These are phyloP conservation scores for Tylopilus sp. DNA, from an alignment of 768 basidiomycete genomes.

Conservation along the genomic window DNA sequence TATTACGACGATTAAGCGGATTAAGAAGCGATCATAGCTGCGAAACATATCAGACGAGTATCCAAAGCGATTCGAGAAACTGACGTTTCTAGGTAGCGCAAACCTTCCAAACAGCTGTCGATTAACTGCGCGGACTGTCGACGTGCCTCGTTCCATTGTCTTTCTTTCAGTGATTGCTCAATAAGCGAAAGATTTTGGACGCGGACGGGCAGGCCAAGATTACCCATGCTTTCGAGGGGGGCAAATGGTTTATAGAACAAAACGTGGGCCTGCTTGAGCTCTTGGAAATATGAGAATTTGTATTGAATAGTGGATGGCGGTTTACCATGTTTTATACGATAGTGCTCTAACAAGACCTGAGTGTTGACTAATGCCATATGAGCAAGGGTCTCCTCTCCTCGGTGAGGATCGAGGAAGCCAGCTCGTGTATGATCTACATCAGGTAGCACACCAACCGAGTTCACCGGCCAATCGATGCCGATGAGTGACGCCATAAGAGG, in stretches of 20 bases:
- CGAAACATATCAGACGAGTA: slow-evolving; percentile 5
- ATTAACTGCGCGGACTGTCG: slow-evolving; percentile 50
- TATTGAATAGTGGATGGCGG: not conserved
- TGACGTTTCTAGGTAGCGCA: slow-evolving; percentile 75
- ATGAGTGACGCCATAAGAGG: slow-evolving; percentile 73
- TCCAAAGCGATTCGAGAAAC: not conserved
- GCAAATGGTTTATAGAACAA: slow-evolving; percentile 63
- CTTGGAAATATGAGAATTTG: slow-evolving; percentile 33
- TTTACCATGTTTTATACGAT: slow-evolving; percentile 71
- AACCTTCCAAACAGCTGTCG: slow-evolving; percentile 49
- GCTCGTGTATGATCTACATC: slow-evolving; percentile 60
- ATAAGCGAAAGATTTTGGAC: slow-evolving; percentile 38
- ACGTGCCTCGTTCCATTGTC: slow-evolving; percentile 49
- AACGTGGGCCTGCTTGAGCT: slow-evolving; percentile 54
- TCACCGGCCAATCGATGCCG: slow-evolving; percentile 74
- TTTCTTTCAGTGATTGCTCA: slow-evolving; percentile 39
- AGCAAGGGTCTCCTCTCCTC: slow-evolving; percentile 51
- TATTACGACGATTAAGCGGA: slow-evolving; percentile 61
- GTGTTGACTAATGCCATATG: slow-evolving; percentile 61
- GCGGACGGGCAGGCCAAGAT: slow-evolving; percentile 33
- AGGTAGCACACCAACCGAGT: slow-evolving; percentile 78
- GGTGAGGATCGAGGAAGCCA: slow-evolving; percentile 52
- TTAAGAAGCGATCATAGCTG: slow-evolving; percentile 71
- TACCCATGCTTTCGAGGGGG: slow-evolving; percentile 37
- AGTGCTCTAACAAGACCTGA: slow-evolving; percentile 72